Percentiles rank a stretch among this genome's conserved stretches.
These are phyloP conservation scores for Bjerkandera adusta DNA, from an alignment of 1,284 basidiomycete genomes.

Conservation along the genomic window DNA sequence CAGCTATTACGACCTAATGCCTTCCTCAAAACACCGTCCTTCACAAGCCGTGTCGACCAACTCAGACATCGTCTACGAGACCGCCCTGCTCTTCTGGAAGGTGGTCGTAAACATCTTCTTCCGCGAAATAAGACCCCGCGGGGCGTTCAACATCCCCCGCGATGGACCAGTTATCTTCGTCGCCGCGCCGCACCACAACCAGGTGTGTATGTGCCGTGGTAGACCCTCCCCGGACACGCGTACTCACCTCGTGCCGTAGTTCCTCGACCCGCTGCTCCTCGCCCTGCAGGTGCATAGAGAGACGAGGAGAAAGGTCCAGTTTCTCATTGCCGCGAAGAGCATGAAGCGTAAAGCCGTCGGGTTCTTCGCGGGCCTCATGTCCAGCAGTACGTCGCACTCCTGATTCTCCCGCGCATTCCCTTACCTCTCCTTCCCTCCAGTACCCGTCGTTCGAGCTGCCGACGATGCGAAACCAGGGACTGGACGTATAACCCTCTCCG, in stretches of 20 bases:
- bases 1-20: conserved; percentile 17
- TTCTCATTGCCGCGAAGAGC: conserved; percentile 92
- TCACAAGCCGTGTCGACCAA: conserved; percentile 7
- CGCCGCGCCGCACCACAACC: conserved; percentile 95
- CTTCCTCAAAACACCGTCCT: conserved; percentile 16
- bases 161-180: conserved; percentile 97
- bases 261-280: conserved; percentile 92
- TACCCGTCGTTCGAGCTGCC: conserved; percentile 91
- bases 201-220: conserved; percentile 46
- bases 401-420: conserved; percentile 5
- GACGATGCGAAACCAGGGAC: conserved; percentile 83
- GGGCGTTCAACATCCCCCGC: conserved; percentile 92
- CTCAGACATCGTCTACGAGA: conserved; percentile 51
- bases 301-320: conserved; percentile 81
- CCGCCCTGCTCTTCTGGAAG: conserved; percentile 75
- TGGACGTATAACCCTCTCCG: conserved; percentile 74
- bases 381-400: conserved; percentile 71
- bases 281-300: conserved; percentile 88
- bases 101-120: conserved; percentile 95
- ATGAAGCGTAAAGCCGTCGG: conserved; percentile 84
- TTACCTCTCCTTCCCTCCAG: conserved; percentile 40
- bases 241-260: conserved; percentile 47
- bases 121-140: conserved; percentile 92
- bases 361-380: conserved; percentile 83
- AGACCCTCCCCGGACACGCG: conserved; percentile 4